Percentiles rank a stretch among this genome's conserved stretches.
Evolutionary conservation across 2,329 filamentous ascomycete species (phyloP).

Genomic region (Hypoxylon sp.): DNA sequence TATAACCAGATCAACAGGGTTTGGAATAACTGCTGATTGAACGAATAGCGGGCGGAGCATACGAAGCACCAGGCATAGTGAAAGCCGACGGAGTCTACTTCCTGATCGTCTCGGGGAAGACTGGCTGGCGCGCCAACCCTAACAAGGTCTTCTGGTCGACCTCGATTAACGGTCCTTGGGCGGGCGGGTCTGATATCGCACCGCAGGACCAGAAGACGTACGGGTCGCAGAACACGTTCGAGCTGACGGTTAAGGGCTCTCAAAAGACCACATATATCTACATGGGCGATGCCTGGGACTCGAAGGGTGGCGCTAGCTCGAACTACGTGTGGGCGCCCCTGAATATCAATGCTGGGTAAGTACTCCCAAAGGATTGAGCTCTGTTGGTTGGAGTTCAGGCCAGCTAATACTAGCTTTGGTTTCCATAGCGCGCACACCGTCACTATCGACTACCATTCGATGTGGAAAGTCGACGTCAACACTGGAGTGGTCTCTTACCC

Average conservation of each 20-base stretch:
- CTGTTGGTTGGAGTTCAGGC: no score
- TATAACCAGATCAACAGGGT: not conserved
- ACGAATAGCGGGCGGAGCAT: slow-evolving; percentile 52
- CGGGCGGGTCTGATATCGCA: slow-evolving; percentile 56
- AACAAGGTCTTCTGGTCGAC: slow-evolving; percentile 57
- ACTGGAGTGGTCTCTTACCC: slow-evolving; percentile 57
- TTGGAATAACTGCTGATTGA: slow-evolving; percentile 11
- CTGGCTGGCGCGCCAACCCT: slow-evolving; percentile 56
- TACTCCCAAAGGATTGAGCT: no score
- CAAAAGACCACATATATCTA: slow-evolving; percentile 56
- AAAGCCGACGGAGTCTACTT: slow-evolving; percentile 55
- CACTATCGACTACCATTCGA: slow-evolving; percentile 57
- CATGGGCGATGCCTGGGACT: slow-evolving; percentile 59
- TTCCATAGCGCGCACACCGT: slow-evolving; percentile 51
- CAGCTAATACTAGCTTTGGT: slow-evolving; percentile 6
- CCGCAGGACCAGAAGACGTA: slow-evolving; percentile 56
- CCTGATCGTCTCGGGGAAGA: slow-evolving; percentile 58
- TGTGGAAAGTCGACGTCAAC: slow-evolving; percentile 59
- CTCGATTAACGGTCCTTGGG: slow-evolving; percentile 55
- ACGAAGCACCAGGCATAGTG: slow-evolving; percentile 57
- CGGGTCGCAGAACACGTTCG: slow-evolving; percentile 57
- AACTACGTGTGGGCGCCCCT: slow-evolving; percentile 61
- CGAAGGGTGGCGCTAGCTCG: slow-evolving; percentile 53
- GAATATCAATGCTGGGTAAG: slow-evolving; percentile 54
- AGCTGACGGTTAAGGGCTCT: slow-evolving; percentile 55